phyloP scores from a whole-genome alignment of 2,329 filamentous ascomycete species.

The Graphium sp. region DNA sequence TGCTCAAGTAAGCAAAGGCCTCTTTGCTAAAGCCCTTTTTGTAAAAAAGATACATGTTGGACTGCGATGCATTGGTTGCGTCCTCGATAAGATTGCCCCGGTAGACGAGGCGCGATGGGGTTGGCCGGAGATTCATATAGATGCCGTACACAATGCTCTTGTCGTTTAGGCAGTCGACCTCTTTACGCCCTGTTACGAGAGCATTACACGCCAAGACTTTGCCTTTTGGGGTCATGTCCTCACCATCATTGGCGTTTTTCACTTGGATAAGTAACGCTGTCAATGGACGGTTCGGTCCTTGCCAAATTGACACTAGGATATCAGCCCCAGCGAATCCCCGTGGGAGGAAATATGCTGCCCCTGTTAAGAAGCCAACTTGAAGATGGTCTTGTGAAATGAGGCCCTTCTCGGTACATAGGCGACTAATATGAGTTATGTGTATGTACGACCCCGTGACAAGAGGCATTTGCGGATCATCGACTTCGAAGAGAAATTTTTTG shows the following conservation, averaged over 20 bases:
- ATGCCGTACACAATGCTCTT: neutral
- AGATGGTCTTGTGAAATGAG: neutral
- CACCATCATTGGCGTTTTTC: neutral
- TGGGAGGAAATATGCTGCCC: neutral
- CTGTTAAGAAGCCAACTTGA: neutral
- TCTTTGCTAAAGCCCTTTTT: neutral
- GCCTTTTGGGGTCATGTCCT: neutral
- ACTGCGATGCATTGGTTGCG: neutral
- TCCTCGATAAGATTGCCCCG: neutral
- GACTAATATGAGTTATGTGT: neutral
- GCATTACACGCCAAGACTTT: neutral
- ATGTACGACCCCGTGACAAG: neutral
- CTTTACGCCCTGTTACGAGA: neutral
- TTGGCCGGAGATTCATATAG: conserved; percentile 2
- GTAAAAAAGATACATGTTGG: neutral
- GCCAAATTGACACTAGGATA: neutral
- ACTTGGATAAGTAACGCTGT: neutral
- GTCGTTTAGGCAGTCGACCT: neutral
- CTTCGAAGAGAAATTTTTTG: neutral
- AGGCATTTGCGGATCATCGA: neutral
- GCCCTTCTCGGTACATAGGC: neutral
- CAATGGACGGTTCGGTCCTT: neutral
- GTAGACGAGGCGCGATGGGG: neutral
- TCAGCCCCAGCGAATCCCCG: neutral
- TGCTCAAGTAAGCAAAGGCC: neutral